phyloP scores from a whole-genome alignment of 768 basidiomycete species.

The Collybiopsis luxurians region DNA sequence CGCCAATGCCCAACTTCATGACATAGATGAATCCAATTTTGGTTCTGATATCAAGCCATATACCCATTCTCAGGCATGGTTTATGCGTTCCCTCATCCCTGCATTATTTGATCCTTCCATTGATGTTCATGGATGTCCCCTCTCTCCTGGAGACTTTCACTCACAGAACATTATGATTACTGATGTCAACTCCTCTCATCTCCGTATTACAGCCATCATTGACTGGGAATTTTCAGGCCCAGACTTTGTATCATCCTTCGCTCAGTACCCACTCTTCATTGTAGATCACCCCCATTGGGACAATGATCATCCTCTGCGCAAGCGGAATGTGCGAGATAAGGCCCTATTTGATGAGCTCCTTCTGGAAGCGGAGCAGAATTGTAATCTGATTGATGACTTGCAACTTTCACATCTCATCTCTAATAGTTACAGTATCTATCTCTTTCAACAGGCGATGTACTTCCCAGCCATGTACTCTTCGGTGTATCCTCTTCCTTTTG shows the following conservation, averaged over 20 bases:
- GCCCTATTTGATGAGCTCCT: constrained; percentile 8
- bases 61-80: constrained; percentile 9
- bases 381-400: background rate
- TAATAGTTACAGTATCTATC: constrained; percentile 4
- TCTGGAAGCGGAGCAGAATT: constrained; percentile 3
- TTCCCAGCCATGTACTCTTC: constrained; percentile 2
- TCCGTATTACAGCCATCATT: constrained; percentile 13
- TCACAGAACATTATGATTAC: constrained; percentile 19
- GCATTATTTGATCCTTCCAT: constrained; percentile 11
- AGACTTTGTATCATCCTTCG: constrained; percentile 5
- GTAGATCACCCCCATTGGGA: constrained; percentile 10
- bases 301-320: constrained; percentile 4
- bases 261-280: constrained; percentile 9
- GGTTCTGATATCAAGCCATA: constrained; percentile 6
- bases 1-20: constrained; percentile 3
- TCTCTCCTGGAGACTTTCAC: constrained; percentile 19
- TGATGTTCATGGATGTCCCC: constrained; percentile 12
- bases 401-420: constrained; percentile 1
- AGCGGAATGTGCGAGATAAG: constrained; percentile 9
- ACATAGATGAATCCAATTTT: constrained; percentile 8
- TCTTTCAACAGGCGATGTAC: constrained; percentile 6
- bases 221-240: constrained; percentile 20
- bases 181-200: constrained; percentile 6
- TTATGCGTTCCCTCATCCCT: constrained; percentile 9
- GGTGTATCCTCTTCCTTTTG: constrained; percentile 7